phyloP scores from a whole-genome alignment of 208 protist species.

The Porcisia hertigi region DNA sequence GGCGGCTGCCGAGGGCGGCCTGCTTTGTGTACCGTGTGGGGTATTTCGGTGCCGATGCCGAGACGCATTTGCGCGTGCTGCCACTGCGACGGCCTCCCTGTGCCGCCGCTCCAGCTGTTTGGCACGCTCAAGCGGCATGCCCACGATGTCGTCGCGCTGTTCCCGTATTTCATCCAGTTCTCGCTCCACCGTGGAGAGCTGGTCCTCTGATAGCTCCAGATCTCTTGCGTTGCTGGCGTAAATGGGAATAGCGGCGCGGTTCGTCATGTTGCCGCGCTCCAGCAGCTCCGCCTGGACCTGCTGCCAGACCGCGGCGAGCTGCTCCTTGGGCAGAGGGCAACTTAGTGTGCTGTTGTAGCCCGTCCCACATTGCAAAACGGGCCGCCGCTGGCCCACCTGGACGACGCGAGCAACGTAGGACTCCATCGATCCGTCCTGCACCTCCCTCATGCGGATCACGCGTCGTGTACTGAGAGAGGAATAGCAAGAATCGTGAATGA shows the following conservation, averaged over 20 bases:
- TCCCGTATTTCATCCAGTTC: constrained; percentile 44
- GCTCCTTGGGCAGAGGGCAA: constrained; percentile 55
- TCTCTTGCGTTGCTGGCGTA: constrained; percentile 48
- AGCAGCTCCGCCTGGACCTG: constrained; percentile 44
- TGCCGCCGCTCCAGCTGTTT: constrained; percentile 22
- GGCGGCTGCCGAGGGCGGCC: neutral
- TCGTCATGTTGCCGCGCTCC: constrained; percentile 33
- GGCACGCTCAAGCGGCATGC: constrained; percentile 51
- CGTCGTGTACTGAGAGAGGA: constrained; percentile 40
- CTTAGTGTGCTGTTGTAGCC: constrained; percentile 34
- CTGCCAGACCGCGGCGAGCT: constrained; percentile 56
- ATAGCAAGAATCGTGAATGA: constrained; percentile 55
- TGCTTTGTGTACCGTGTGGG: too few species aligned
- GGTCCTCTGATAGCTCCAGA: constrained; percentile 35
- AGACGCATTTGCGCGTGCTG: neutral
- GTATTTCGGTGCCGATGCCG: neutral
- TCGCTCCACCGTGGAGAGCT: constrained; percentile 39
- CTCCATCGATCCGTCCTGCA: constrained; percentile 25
- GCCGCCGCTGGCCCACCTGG: constrained; percentile 16
- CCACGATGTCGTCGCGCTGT: constrained; percentile 54
- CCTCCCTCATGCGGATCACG: constrained; percentile 40
- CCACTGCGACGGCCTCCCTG: neutral
- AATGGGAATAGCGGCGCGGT: constrained; percentile 58
- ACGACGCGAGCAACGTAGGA: constrained; percentile 28
- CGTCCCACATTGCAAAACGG: constrained; percentile 11